A percentile compares a stretch with the other conserved stretches of the same genome.
phyloP scores from a whole-genome alignment of 192 early-diverging fungal species.

The Podila horticola region DNA sequence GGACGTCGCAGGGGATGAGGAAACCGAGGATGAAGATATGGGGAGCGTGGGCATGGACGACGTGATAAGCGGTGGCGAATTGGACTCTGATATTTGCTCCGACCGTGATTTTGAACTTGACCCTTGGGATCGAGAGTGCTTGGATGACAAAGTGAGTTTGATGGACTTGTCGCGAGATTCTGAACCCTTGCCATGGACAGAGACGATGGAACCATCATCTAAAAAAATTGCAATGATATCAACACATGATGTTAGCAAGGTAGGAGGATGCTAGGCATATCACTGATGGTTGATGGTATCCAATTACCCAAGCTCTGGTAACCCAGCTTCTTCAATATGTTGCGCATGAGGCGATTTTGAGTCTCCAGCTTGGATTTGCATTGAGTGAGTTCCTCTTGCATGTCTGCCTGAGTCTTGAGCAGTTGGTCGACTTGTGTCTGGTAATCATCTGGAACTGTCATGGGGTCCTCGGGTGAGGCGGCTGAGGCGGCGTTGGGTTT shows the following conservation, averaged over 20 bases:
- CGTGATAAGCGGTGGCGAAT: background rate
- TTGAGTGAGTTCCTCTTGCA: constrained; percentile 48
- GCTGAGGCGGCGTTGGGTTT: background rate
- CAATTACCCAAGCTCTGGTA: constrained; percentile 43
- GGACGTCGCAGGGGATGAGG: background rate
- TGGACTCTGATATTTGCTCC: background rate
- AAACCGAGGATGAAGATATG: background rate
- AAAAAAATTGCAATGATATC: background rate
- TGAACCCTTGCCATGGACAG: too few relatives aligned
- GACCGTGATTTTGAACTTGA: too few relatives aligned
- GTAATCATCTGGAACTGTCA: constrained; percentile 15
- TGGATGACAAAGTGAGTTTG: too few relatives aligned
- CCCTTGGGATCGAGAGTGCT: too few relatives aligned
- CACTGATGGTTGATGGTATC: background rate
- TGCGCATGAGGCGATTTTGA: constrained; percentile 50
- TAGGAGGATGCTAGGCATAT: background rate
- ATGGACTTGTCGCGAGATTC: too few relatives aligned
- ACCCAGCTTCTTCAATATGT: constrained; percentile 45
- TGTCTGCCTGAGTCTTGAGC: constrained; percentile 31
- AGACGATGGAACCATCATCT: constrained; percentile 12
- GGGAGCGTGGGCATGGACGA: background rate
- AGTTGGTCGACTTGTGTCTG: constrained; percentile 31
- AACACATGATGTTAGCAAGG: background rate
- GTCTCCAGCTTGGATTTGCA: constrained; percentile 50
- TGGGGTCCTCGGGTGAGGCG: constrained; percentile 10